Evolutionary conservation across 2,329 filamentous ascomycete species (phyloP), one percentile per base, ranked within the genome.

Genomic region (Elsinoe batatas): DNA sequence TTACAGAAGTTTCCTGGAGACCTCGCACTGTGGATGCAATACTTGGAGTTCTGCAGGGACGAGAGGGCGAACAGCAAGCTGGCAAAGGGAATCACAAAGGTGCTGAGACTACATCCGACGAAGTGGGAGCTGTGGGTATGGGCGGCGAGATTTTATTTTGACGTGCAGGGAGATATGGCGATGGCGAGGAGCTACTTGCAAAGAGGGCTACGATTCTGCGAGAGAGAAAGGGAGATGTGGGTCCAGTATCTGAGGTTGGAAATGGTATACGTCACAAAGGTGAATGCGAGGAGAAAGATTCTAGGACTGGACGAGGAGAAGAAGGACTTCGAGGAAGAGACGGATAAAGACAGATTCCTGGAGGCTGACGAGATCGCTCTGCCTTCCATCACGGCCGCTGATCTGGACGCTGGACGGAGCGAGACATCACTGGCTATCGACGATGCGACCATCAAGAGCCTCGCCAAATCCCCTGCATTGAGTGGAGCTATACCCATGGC

Each of bases 401-500:
- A 85, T 59, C 72, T 84, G 60, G 76, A 81, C 55, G 76, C 81
- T 3, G 80, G 63, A 71, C 72, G 72, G 40, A 55, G 74, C 60
- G 67, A 77, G 68, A 78, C 70, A 55, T 68, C 71, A 53, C 50
- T 54, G 17, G 65, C 71, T 56, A 72, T 77, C 55, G 73, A 82
- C 63, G 61, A 75, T 59, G 69, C 74, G 62, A 76, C 77, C 54
- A 73, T 95, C 60, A 76, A 85, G 64, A 82, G 81, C 59, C 71
- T 87, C 13, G 79, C 79, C 36, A 74, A 77, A 57, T 91, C 90
- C 47, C 90, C 91, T 3, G 89, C 89, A 8, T 77, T 96, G 60
- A 88, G 87, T 58, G 93, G 93, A n/a, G 93, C 89, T 13, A 95
- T 98, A 62, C 91, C 93, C 1, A 80, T 90, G 56, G 90, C 91